These are phyloP conservation scores for Fusarium abutilonis DNA, from an alignment of 2,329 filamentous ascomycete species.

Conservation along the genomic window DNA sequence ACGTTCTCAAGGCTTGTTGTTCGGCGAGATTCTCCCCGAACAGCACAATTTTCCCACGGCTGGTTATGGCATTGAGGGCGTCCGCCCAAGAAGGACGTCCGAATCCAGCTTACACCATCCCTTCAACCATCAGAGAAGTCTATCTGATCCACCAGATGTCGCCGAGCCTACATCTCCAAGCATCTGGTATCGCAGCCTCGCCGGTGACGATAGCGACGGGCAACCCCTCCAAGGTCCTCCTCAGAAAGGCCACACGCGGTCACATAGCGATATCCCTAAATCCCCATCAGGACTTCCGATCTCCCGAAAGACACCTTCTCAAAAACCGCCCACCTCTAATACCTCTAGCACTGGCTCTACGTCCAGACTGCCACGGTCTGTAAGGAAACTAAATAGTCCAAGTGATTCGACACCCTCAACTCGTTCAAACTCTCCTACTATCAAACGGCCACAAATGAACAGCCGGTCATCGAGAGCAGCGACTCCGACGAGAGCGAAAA, in stretches of 20 bases:
- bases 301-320: conserved; percentile 48
- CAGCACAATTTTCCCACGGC: conserved; percentile 62
- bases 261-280: conserved; percentile 68
- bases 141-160: conserved; percentile 63
- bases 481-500: conserved; percentile 54
- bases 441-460: conserved; percentile 56
- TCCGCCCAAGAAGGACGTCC: conserved; percentile 70
- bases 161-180: conserved; percentile 71
- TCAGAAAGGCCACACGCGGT: conserved; percentile 56
- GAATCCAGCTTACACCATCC: conserved; percentile 73
- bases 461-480: conserved; percentile 53
- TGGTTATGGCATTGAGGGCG: conserved; percentile 68
- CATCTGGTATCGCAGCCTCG: conserved; percentile 67
- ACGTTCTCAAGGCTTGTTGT: conserved; percentile 67
- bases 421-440: conserved; percentile 65
- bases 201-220: conserved; percentile 40
- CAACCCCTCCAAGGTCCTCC: conserved; percentile 37
- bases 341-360: conserved; percentile 44
- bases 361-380: conserved; percentile 59
- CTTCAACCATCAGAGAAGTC: conserved; percentile 61
- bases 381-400: conserved; percentile 57
- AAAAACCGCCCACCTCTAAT: conserved; percentile 41
- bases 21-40: conserved; percentile 77
- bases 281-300: conserved; percentile 48
- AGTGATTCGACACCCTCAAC: conserved; percentile 60